Evolutionary conservation across 495 filamentous ascomycete genomes (phyloP).

Genomic region (Neurospora hispaniola): DNA sequence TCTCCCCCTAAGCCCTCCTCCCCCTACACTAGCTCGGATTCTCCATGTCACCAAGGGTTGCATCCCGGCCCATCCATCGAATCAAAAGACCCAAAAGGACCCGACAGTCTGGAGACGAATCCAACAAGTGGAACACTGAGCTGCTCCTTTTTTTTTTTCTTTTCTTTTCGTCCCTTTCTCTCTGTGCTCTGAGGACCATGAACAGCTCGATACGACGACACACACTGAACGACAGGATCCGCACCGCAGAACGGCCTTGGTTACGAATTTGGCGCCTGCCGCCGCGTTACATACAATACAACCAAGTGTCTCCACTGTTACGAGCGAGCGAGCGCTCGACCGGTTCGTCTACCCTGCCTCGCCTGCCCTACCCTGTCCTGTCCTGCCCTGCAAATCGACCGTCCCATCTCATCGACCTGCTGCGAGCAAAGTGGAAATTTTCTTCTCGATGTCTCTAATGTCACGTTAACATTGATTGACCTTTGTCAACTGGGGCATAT

Average conservation of each 20-base stretch:
- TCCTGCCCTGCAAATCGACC: background rate
- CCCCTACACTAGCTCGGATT: background rate
- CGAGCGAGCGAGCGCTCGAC: background rate
- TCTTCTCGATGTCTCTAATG: background rate
- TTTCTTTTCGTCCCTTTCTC: too few species aligned
- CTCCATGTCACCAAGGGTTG: background rate
- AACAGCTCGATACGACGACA: background rate
- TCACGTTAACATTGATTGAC: background rate
- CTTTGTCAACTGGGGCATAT: background rate
- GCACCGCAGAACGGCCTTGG: background rate
- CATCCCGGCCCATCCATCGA: background rate
- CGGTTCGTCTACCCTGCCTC: background rate
- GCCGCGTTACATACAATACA: background rate
- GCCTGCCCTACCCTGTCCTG: background rate
- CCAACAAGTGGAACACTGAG: background rate
- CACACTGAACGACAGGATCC: background rate
- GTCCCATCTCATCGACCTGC: background rate
- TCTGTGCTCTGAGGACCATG: background rate
- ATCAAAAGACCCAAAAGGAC: background rate
- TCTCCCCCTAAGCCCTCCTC: background rate
- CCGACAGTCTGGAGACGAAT: background rate
- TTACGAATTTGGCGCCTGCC: background rate
- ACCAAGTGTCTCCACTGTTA: background rate
- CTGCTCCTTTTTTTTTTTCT: background rate
- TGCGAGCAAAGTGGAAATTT: background rate